These are phyloP conservation scores for Teunomyces tritomae DNA, from an alignment of 805 yeast genomes.

Conservation along the genomic window DNA sequence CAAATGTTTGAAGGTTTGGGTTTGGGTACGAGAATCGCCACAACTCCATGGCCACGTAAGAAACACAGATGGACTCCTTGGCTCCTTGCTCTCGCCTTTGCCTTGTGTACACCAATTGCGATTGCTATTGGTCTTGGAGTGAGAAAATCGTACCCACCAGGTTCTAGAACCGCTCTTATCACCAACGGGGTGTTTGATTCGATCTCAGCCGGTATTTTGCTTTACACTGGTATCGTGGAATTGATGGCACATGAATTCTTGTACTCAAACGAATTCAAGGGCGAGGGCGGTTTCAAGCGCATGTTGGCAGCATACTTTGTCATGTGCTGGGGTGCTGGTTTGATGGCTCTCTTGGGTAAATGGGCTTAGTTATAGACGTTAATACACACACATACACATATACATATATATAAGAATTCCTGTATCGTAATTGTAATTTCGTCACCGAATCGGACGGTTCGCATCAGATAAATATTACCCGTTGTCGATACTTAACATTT, in stretches of 20 bases:
- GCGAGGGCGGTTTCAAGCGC: slow-evolving; percentile 50
- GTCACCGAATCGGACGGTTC: too few species aligned
- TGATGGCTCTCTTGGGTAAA: slow-evolving; percentile 74
- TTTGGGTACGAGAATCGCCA: slow-evolving; percentile 72
- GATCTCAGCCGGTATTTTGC: slow-evolving; percentile 33
- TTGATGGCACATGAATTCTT: slow-evolving; percentile 40
- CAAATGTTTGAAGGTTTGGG: slow-evolving; percentile 88
- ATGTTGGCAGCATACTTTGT: slow-evolving; percentile 51
- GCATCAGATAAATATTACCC: background rate
- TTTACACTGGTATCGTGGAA: slow-evolving; percentile 36
- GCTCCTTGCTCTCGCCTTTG: slow-evolving; percentile 28
- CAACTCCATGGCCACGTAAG: slow-evolving; percentile 50
- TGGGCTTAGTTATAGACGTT: slow-evolving; percentile 50
- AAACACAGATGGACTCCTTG: slow-evolving; percentile 47
- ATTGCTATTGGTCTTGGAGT: slow-evolving; percentile 38
- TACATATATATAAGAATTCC: too few species aligned
- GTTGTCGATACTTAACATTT: background rate
- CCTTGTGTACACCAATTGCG: slow-evolving; percentile 32
- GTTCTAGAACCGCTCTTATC: slow-evolving; percentile 30
- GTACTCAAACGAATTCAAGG: slow-evolving; percentile 55
- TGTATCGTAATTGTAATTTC: background rate
- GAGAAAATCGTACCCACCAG: slow-evolving; percentile 30
- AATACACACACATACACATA: background rate
- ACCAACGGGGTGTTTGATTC: slow-evolving; percentile 35
- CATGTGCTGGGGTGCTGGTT: slow-evolving; percentile 66